Percentiles rank a stretch among this genome's conserved stretches.
These are phyloP conservation scores for Nicotiana otophora DNA, from an alignment of 257 asterid genomes.

Conservation along the genomic window DNA sequence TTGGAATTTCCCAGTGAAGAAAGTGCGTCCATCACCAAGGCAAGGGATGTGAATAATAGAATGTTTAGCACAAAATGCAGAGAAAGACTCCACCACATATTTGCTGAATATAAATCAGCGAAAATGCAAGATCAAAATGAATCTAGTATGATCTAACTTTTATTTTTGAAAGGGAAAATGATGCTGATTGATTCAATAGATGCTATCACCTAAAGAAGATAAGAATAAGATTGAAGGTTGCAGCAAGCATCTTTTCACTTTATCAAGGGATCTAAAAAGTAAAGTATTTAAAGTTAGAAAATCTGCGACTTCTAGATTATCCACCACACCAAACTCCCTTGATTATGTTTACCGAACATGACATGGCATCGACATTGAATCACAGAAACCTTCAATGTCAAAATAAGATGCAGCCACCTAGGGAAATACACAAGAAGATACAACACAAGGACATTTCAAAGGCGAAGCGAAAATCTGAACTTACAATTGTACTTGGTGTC, in stretches of 20 bases:
- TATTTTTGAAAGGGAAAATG: background rate
- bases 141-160: background rate
- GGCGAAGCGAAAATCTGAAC: slow-evolving; percentile 15
- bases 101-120: too few species aligned
- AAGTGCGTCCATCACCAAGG: too few species aligned
- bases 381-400: background rate
- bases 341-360: background rate
- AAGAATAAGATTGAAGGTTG: background rate
- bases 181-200: background rate
- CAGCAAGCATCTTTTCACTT: background rate
- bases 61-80: too few species aligned
- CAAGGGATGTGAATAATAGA: too few species aligned
- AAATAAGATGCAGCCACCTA: background rate
- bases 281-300: too few species aligned
- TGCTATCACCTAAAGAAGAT: background rate
- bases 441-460: background rate
- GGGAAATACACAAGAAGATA: background rate
- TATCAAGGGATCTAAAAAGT: background rate
- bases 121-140: background rate
- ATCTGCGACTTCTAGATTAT: background rate
- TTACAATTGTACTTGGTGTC: slow-evolving; percentile 90
- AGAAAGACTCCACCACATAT: too few species aligned
- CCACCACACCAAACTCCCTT: background rate
- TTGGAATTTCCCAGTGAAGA: too few species aligned
- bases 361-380: background rate